Percentiles rank a stretch among this genome's conserved stretches.
Evolutionary conservation across 352 stramenopile genomes (phyloP).

Genomic region (Phytophthora palmivora): DNA sequence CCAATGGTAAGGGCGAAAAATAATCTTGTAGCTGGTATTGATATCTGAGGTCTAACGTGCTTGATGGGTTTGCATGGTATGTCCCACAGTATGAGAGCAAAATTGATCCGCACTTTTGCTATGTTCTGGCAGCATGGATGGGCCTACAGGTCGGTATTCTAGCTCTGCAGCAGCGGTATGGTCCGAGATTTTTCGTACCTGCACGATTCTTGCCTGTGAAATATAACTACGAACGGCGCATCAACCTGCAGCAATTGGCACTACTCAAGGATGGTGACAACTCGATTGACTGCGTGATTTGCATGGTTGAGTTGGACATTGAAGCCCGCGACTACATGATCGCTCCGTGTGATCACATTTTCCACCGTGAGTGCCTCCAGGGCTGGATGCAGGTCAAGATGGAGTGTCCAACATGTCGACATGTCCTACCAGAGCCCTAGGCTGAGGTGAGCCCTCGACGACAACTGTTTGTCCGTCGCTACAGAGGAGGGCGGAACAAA

Average conservation of each 20-base stretch:
- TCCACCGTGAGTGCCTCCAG: constrained; percentile 94
- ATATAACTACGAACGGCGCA: constrained; percentile 96
- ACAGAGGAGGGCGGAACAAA: constrained; percentile 37
- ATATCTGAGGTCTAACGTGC: constrained; percentile 18
- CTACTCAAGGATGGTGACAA: constrained; percentile 72
- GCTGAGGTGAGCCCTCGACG: constrained; percentile 26
- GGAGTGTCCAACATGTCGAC: constrained; percentile 96
- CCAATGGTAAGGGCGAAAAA: constrained; percentile 63
- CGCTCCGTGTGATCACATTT: constrained; percentile 96
- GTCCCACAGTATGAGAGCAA: constrained; percentile 75
- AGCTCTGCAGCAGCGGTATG: constrained; percentile 92
- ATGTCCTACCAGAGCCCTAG: constrained; percentile 88
- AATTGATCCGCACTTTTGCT: constrained; percentile 68
- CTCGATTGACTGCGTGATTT: constrained; percentile 87
- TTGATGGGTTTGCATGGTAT: not conserved
- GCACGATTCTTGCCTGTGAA: constrained; percentile 95
- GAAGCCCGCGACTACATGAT: constrained; percentile 95
- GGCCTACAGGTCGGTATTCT: constrained; percentile 93
- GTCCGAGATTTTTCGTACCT: constrained; percentile 96
- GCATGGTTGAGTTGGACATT: constrained; percentile 85
- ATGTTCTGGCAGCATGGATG: constrained; percentile 91
- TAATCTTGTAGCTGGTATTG: not conserved
- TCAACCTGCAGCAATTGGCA: constrained; percentile 71
- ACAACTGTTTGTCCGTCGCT: constrained; percentile 19
- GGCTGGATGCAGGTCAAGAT: constrained; percentile 99